Base-by-base conservation (phyloP, 495 filamentous ascomycete species). In the Penicillium angulare region DNA sequence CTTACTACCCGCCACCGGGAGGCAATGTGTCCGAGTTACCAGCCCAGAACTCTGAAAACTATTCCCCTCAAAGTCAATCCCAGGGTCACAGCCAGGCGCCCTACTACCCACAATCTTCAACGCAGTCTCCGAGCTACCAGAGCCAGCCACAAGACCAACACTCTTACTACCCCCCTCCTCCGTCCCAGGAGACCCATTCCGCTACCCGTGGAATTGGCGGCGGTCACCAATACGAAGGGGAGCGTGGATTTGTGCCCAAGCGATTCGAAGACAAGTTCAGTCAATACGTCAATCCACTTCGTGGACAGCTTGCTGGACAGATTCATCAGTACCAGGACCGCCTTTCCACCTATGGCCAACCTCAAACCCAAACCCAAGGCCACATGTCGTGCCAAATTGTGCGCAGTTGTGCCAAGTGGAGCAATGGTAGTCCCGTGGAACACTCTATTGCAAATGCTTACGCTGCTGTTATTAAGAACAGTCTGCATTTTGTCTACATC, bases 381-480 rank as follows among this genome's bases (percentile, higher is more conserved):
- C 79, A 77, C 22, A 81, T 87, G 48, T 67, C 72, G 6, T 82
- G 84, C 52, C 87, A 90, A 59, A 78, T 90, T 39, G 78, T 87
- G 23, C 81, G 87, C 42, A 89, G 86, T 56, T 79, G 75, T 50
- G 79, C 80, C 15, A 80, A 88, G 57, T 92, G 88, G 88, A 89
- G 86, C 18, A 75, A 80, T 42, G 87, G 87, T 15, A 77, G 80
- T 26, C 69, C 73, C 5, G 78, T 83, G 0, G 85, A 95, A 71
- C 91, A 95, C 67, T 96, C 91, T 0, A 90, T 97, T 57, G 81
- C 83, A 16, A 90, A 95, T 60, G 92, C 92, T 0, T 97, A 97
- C 53, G 86, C 87, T 31, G 81, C 89, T 43, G 79, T 87, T 26
- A 96, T 97, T 62, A 78, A 75, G 18, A 86, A 88, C 54, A 89